Conservation (phyloP, 768 basidiomycete species). For the Auriculariales sp. region DNA sequence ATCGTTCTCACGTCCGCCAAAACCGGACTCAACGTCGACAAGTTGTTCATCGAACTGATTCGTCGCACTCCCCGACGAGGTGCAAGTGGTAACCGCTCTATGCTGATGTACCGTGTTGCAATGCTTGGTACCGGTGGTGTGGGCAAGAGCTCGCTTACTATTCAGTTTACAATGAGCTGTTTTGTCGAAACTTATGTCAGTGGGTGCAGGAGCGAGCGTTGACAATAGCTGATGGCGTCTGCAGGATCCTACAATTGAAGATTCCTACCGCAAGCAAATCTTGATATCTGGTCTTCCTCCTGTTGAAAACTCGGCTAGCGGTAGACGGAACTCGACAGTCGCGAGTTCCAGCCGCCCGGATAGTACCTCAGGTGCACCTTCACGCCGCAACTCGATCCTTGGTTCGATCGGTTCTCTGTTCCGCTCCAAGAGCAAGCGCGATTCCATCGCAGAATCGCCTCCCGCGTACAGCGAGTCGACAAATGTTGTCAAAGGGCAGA, state of each 20-base stretch:
- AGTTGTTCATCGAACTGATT: neutral
- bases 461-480: neutral
- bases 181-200: slow-evolving; percentile 3
- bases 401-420: neutral
- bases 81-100: no score
- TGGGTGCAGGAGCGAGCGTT: neutral
- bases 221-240: neutral
- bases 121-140: slow-evolving; percentile 3
- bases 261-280: slow-evolving; percentile 2
- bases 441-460: neutral
- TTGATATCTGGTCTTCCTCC: neutral
- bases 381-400: neutral
- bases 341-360: no score
- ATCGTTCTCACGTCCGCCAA: slow-evolving; percentile 1
- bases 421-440: neutral
- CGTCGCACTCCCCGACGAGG: neutral
- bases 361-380: neutral
- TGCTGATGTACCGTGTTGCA: neutral
- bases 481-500: neutral
- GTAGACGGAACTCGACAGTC: no score
- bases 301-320: no score
- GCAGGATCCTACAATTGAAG: slow-evolving; percentile 4
- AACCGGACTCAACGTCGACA: neutral
- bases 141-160: neutral
- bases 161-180: neutral